Conservation (phyloP, 176 grass and related monocot species). For the Canna indica region DNA sequence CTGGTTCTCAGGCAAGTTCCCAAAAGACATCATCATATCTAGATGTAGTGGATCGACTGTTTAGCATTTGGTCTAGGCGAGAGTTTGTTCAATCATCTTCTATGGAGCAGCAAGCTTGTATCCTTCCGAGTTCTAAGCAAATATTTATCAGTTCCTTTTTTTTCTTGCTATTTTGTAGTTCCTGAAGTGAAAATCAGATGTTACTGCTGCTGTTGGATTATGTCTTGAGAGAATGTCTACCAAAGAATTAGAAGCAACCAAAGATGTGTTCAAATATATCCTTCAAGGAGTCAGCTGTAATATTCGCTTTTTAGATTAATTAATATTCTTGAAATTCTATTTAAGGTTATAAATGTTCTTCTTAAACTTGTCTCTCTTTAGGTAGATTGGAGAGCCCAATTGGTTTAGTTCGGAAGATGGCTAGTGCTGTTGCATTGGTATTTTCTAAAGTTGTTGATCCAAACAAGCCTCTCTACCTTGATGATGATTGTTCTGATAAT, state of each 20-base stretch:
- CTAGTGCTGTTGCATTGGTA: slow-evolving; percentile 68
- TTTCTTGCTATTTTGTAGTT: slow-evolving; percentile 16
- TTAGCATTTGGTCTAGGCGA: slow-evolving; percentile 70
- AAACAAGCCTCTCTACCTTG: slow-evolving; percentile 79
- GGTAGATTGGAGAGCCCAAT: slow-evolving; percentile 92
- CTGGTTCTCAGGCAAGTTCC: slow-evolving; percentile 23
- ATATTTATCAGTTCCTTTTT: slow-evolving; percentile 19
- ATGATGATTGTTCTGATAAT: slow-evolving; percentile 69
- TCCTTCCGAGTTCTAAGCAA: slow-evolving; percentile 37
- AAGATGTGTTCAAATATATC: slow-evolving; percentile 77
- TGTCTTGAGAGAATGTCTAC: slow-evolving; percentile 72
- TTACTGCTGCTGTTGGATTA: slow-evolving; percentile 84
- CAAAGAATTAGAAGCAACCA: slow-evolving; percentile 67
- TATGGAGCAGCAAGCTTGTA: slow-evolving; percentile 99
- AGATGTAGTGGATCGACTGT: slow-evolving; percentile 38
- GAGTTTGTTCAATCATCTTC: slow-evolving; percentile 91
- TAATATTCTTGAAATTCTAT: slow-evolving; percentile 18
- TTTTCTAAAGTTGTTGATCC: slow-evolving; percentile 95
- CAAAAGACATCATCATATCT: slow-evolving; percentile 44
- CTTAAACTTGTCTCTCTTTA: slow-evolving; percentile 30
- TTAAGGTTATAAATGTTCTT: slow-evolving; percentile 18
- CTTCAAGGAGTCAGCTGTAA: slow-evolving; percentile 95
- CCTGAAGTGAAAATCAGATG: slow-evolving; percentile 59
- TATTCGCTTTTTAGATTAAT: slow-evolving; percentile 15
- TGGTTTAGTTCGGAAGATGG: slow-evolving; percentile 86